Evolutionary conservation across 768 basidiomycete species (phyloP).

Genomic region (Calocybe cyanea): DNA sequence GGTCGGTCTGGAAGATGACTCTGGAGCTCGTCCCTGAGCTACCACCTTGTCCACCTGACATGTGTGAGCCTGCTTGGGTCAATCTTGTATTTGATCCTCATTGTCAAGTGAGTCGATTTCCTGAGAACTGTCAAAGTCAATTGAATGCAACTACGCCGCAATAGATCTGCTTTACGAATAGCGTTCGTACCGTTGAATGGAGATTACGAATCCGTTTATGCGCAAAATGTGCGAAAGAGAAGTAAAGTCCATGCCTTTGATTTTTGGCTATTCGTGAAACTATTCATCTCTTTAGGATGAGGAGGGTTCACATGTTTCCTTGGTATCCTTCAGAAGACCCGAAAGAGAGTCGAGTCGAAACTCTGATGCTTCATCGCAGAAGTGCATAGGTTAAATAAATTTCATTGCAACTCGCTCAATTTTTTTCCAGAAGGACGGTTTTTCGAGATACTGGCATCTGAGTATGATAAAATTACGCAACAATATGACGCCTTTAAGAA

Average conservation of each 20-base stretch:
- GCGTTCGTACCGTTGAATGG: slow-evolving; percentile 33
- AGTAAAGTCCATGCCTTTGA: no score
- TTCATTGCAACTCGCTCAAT: background rate
- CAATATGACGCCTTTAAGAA: slow-evolving; percentile 26
- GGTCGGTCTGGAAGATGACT: slow-evolving; percentile 46
- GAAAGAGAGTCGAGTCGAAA: background rate
- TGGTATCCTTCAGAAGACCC: no score
- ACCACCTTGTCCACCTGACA: slow-evolving; percentile 43
- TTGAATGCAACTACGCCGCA: background rate
- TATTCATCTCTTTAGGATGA: no score
- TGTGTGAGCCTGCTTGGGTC: slow-evolving; percentile 49
- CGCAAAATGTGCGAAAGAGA: slow-evolving; percentile 26
- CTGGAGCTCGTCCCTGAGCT: slow-evolving; percentile 37
- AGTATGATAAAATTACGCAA: slow-evolving; percentile 20
- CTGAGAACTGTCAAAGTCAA: background rate
- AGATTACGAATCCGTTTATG: slow-evolving; percentile 31
- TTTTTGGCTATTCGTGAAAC: no score
- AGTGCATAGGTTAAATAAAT: slow-evolving; percentile 10
- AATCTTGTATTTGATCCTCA: slow-evolving; percentile 49
- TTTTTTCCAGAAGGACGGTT: slow-evolving; percentile 15
- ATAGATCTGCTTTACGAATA: slow-evolving; percentile 33
- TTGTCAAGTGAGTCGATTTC: slow-evolving; percentile 41
- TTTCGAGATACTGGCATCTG: slow-evolving; percentile 14
- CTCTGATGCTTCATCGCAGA: slow-evolving; percentile 14
- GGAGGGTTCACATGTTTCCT: no score